Base-by-base conservation (phyloP, 2,329 filamentous ascomycete species). In the Metarhizium humberi region DNA sequence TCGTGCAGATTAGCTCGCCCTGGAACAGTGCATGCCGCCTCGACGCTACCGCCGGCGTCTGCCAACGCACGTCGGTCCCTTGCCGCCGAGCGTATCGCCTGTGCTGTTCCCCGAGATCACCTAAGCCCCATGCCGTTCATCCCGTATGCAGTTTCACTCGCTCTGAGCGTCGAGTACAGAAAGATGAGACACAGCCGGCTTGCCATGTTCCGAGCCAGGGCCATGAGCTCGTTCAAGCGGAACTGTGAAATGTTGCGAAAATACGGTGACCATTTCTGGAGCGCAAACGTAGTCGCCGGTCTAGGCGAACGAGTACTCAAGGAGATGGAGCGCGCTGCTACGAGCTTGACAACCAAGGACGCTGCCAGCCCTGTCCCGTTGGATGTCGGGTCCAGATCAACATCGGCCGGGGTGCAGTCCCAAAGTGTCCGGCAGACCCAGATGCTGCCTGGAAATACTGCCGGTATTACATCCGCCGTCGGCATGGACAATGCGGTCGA, bases 111-210 rank as follows among this genome's bases (percentile, higher is more conserved):
- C 16, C 72, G 75, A 5, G 78, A 82, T 48, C 75, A 76, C 18
- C 68, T 78, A 14, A 76, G 76, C 38, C 74, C 80, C 0, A 72
- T 84, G 36, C 81, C 83, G 0, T 78, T 85, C 56, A 73, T 86
- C 0, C 81, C 82, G 0, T 86, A 85, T 55, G 81, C 80, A 0
- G 73, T 85, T 0, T 82, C 81, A 1, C 73, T 86, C 0, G 78
- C 82, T 0, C 72, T 86, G 1, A 83, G 79, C 50, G 80, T 85
- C 1, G 78, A 80, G 13, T 86, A 85, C 59, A 76, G 80, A 48
- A 84, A 85, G 62, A 82, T 85, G 80, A 75, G 82, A 1, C 79
- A 84, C 60, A 82, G 79, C 55, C 76, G 76, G 13, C 69, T 84
- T 0, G 77, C 81, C 1, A 79, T 83, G 73, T 84, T 82, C 57